Evolutionary conservation across 2,329 filamentous ascomycete genomes (phyloP), one percentile per base, ranked within the genome.

Genomic region (Coniochaeta ligniaria): DNA sequence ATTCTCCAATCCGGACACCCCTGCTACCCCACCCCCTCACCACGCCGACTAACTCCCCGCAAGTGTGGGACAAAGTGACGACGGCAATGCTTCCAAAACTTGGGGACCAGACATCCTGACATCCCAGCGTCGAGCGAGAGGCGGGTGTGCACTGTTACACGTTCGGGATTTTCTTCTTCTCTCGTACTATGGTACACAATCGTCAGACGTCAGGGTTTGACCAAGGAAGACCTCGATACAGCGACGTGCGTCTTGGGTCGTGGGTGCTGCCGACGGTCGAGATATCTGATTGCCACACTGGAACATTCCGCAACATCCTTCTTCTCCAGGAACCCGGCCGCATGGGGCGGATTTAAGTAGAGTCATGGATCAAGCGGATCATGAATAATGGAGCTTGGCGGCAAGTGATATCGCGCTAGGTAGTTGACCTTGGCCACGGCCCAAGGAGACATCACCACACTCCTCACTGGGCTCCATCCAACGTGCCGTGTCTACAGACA

Each of bases 391-490:
- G 28, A 36, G 54, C 54, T 38, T 57, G 54, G 28, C 54, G 54
- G 54, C 54, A 57, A 57, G 35, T 35, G 54, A 20, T 57, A 57
- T 57, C 54, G 54, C 54, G 35, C 54, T 57, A 57, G 31, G 54
- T 35, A 57, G 35, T 57, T 35, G 31, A 57, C 20, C 5, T 38
- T 38, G 26, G 31, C 26, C 26, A 20, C 26, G 31, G 17, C 22
- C 38, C 38, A 41, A 41, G 54, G 31, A 31, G 35, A 57, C 26
- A 57, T 57, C 31, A 57, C 28, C 11, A 9, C 26, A 31, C 26
- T 35, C 26, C 52, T 31, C 17, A 33, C 17, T 57, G 38, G 54
- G 22, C 24, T 7, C 50, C 17, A n/a, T 24, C 43, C n/a, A 43
- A 24, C 47, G 47, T 52, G 47, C 47, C 47, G 47, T 52, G 47